Evolutionary conservation across 768 basidiomycete species (phyloP).

Genomic region (Tulasnella sp.): DNA sequence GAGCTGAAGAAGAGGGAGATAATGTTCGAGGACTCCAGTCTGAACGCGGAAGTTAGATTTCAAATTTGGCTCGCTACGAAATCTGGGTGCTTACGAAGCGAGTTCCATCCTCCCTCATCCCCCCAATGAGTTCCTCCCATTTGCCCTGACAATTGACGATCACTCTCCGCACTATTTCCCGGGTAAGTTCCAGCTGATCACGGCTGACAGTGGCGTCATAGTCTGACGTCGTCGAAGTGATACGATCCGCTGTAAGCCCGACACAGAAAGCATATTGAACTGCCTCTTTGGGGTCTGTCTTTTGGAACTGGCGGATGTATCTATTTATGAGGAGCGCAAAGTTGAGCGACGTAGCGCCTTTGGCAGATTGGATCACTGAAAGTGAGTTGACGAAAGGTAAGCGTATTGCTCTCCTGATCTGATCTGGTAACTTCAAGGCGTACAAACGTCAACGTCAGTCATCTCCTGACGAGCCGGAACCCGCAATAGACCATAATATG

Average conservation of each 20-base stretch:
- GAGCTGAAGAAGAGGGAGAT: slow-evolving; percentile 70
- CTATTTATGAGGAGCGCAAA: slow-evolving; percentile 85
- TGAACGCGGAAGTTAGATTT: slow-evolving; percentile 37
- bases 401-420: background rate
- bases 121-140: slow-evolving; percentile 95
- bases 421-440: slow-evolving; percentile 36
- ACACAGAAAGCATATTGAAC: slow-evolving; percentile 92
- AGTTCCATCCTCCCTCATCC: slow-evolving; percentile 84
- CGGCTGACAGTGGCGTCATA: slow-evolving; percentile 37
- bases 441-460: slow-evolving; percentile 79
- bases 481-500: slow-evolving; percentile 88
- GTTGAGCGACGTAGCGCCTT: slow-evolving; percentile 66
- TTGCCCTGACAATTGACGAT: slow-evolving; percentile 75
- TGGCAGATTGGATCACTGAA: slow-evolving; percentile 66
- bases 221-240: slow-evolving; percentile 4
- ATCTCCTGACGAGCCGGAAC: slow-evolving; percentile 77
- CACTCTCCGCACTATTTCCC: slow-evolving; percentile 74
- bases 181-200: slow-evolving; percentile 76
- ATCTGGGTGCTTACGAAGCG: slow-evolving; percentile 60
- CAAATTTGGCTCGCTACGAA: background rate
- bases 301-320: slow-evolving; percentile 88
- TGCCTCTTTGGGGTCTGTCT: slow-evolving; percentile 89
- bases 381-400: background rate
- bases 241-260: slow-evolving; percentile 64
- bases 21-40: slow-evolving; percentile 86